Base-by-base conservation (phyloP, 805 yeast genomes). In the Teunomyces funiuensis region DNA sequence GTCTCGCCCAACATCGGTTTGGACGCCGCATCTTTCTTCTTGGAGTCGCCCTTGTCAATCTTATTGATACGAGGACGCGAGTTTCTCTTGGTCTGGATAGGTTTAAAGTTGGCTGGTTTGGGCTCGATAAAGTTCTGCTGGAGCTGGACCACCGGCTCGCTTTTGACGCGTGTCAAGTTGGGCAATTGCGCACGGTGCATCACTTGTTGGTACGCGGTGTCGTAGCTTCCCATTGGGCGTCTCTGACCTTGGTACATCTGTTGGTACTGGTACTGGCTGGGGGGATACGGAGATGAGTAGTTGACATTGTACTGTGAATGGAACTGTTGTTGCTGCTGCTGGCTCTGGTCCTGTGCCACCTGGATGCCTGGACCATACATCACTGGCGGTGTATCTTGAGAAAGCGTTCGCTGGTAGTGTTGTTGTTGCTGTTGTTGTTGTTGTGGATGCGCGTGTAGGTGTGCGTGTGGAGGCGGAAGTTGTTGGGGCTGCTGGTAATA, bases 21-120 rank as follows among this genome's bases (percentile, higher is more conserved):
- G 22, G 37, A 42, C 45, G 19, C 45, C 26, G 36, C 30, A 30
- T 20, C 28, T 13, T 5, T 30, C 28, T 17, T 31, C 28, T 37
- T 28, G 30, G n/a, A 17, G 15, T 37, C 44, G 37, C 42, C 44
- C 36, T 52, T 51, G 25, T 50, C 51, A 22, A 67, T 52, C 40
- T 62, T 64, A 47, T 66, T 60, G 47, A 68, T 68, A 25, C 71
- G 51, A 2, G 74, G 74, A 30, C 59, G 54, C 15, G 60, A 49
- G 47, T 68, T 67, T 40, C 54, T 54, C 45, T 68, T 68, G 11
- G 73, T 65, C 28, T 59, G 61, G 8, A 53, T 58, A 9, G 73
- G 73, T 41, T 62, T 63, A 56, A 57, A 67, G 38, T 60, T 44
- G 23, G 38, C 39, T 23, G 37, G 38, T 14, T 17, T 25, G 25